A percentile compares a stretch with the other conserved stretches of the same genome.
These are phyloP conservation scores for Claviceps spartinae DNA, from an alignment of 2,329 filamentous ascomycete genomes.

Conservation along the genomic window DNA sequence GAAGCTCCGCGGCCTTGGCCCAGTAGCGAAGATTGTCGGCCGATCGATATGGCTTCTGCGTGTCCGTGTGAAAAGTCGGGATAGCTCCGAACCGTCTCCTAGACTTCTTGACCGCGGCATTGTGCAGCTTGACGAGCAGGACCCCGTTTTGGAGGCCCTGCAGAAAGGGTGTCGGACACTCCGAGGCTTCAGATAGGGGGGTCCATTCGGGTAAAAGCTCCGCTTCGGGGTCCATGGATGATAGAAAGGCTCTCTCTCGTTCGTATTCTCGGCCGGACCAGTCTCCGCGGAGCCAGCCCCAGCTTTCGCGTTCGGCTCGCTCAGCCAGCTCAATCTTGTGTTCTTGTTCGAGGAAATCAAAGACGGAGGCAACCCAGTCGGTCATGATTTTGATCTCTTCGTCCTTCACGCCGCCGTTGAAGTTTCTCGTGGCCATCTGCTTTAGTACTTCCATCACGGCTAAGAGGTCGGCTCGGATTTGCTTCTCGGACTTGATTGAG, in stretches of 20 bases:
- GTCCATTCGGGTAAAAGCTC: conserved; percentile 56
- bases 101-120: conserved; percentile 73
- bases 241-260: conserved; percentile 69
- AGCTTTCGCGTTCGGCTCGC: conserved; percentile 52
- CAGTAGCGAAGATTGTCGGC: conserved; percentile 93
- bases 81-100: conserved; percentile 81
- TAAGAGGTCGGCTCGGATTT: conserved; percentile 72
- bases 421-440: conserved; percentile 78
- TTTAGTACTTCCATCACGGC: conserved; percentile 83
- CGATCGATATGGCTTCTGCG: conserved; percentile 82
- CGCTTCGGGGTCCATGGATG: conserved; percentile 52
- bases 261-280: conserved; percentile 66
- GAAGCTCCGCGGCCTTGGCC: conserved; percentile 87
- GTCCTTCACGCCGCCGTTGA: conserved; percentile 65
- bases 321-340: conserved; percentile 65
- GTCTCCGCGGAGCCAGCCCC: conserved; percentile 67
- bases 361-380: conserved; percentile 68
- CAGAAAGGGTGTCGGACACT: conserved; percentile 62
- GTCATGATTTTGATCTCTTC: conserved; percentile 67
- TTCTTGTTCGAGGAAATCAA: conserved; percentile 62
- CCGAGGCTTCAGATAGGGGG: conserved; percentile 25
- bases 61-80: conserved; percentile 79
- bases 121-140: conserved; percentile 75
- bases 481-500: conserved; percentile 73
- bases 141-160: conserved; percentile 63